phyloP scores from a whole-genome alignment of 345 rosid species.

The Clausena lansium region DNA sequence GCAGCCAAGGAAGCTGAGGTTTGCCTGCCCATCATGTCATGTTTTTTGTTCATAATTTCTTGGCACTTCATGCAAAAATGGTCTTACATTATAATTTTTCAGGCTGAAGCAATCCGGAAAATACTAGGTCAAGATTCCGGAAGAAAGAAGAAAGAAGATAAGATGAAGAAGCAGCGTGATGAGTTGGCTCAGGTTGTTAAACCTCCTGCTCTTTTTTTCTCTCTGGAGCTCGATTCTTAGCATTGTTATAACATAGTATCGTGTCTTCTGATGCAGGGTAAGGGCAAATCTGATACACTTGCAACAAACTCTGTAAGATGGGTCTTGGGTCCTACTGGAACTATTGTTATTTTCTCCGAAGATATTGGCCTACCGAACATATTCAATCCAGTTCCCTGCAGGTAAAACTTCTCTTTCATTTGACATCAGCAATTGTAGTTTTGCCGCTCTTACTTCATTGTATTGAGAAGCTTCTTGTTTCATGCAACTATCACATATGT shows the following conservation, averaged over 20 bases:
- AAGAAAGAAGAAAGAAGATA: conserved; percentile 70
- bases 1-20: conserved; percentile 84
- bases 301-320: conserved; percentile 59
- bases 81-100: conserved; percentile 20
- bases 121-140: conserved; percentile 75
- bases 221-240: not conserved
- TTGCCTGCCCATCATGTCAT: conserved; percentile 7
- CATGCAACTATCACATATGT: not conserved
- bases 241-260: conserved; percentile 1
- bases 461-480: not conserved
- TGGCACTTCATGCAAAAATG: not conserved
- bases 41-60: not conserved
- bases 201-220: not conserved
- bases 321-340: conserved; percentile 58
- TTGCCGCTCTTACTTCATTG: not conserved
- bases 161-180: conserved; percentile 55
- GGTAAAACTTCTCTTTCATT: conserved; percentile 33
- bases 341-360: conserved; percentile 56
- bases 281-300: conserved; percentile 42
- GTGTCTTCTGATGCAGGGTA: conserved; percentile 38
- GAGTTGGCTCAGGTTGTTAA: conserved; percentile 59
- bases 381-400: conserved; percentile 43
- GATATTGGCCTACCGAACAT: conserved; percentile 72
- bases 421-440: not conserved
- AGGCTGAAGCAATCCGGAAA: conserved; percentile 85